These are phyloP conservation scores for Micromonas commoda DNA, from an alignment of 139 green algal genomes.

Conservation along the genomic window DNA sequence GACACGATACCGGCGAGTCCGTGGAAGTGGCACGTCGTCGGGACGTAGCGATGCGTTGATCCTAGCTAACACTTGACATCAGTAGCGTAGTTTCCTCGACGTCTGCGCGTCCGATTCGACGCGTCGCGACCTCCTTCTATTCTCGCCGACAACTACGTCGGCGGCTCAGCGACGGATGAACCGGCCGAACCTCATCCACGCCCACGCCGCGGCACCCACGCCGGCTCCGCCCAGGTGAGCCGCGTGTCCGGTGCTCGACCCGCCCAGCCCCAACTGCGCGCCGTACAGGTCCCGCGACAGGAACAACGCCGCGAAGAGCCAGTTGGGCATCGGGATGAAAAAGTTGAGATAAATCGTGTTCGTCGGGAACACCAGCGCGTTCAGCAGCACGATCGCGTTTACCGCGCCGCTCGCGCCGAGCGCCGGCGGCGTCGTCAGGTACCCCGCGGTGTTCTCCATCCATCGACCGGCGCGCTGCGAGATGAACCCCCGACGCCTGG, in stretches of 20 bases:
- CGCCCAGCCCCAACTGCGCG: background rate
- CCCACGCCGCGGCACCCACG: background rate
- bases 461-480: background rate
- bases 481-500: background rate
- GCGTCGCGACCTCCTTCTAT: no score
- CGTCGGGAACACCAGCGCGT: constrained; percentile 21
- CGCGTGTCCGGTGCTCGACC: background rate
- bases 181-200: background rate
- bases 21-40: background rate
- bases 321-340: constrained; percentile 28
- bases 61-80: no score
- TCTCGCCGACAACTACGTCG: no score
- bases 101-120: no score
- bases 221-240: constrained; percentile 3
- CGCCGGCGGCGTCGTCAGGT: background rate
- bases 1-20: background rate
- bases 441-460: background rate
- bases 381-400: constrained; percentile 32
- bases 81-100: no score
- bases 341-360: constrained; percentile 38
- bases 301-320: background rate
- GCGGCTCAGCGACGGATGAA: background rate
- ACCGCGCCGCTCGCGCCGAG: constrained; percentile 38
- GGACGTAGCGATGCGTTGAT: no score
- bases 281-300: background rate